These are phyloP conservation scores for Cucurbita pepo DNA, from an alignment of 306 rosid genomes.

Conservation along the genomic window DNA sequence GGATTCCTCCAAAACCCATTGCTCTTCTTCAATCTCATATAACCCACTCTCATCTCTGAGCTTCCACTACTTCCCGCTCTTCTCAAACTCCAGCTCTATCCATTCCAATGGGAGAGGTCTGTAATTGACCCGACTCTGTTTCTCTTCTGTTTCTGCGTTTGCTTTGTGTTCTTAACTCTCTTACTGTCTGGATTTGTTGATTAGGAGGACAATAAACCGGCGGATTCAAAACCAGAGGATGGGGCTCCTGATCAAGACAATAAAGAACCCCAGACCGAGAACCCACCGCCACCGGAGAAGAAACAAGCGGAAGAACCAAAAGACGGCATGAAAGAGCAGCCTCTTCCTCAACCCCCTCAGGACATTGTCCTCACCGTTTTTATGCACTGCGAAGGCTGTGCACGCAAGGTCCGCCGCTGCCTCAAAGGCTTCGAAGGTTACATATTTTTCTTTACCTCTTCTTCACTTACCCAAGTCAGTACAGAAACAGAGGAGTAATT, in stretches of 20 bases:
- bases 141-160: background rate
- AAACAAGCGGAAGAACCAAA: conserved; percentile 3
- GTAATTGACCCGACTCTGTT: background rate
- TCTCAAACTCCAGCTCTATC: background rate
- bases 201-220: conserved; percentile 28
- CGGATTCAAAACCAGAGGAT: conserved; percentile 31
- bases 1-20: background rate
- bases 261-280: conserved; percentile 5
- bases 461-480: background rate
- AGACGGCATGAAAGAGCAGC: conserved; percentile 9
- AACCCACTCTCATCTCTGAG: background rate
- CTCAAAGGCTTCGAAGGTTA: conserved; percentile 71
- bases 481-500: background rate
- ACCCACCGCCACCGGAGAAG: background rate
- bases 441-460: background rate
- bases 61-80: background rate
- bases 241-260: conserved; percentile 12
- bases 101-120: background rate
- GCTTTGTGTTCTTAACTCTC: background rate
- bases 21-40: background rate
- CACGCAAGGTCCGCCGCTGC: conserved; percentile 71
- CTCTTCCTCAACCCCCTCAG: conserved; percentile 27
- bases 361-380: conserved; percentile 64
- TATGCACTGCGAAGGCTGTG: conserved; percentile 99
- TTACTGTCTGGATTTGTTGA: background rate